Base-by-base conservation (phyloP, 208 protist species). In the Leishmania martiniquensis region DNA sequence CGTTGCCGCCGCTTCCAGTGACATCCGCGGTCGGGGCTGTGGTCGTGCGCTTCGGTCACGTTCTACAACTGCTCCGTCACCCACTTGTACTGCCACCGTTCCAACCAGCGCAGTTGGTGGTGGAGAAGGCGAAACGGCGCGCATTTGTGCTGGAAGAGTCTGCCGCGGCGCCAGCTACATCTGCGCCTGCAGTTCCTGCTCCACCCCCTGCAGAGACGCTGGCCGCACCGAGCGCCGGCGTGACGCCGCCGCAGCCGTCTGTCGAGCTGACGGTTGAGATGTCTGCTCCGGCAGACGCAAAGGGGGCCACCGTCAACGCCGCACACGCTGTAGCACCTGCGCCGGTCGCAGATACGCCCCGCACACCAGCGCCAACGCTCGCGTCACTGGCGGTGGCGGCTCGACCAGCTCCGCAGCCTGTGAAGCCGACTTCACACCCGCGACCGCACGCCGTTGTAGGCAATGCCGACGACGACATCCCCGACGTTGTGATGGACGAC, bases 401-500 rank as follows among this genome's bases (percentile, higher is more conserved):
- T 57, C 52, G 37, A 57, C 47, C 66, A 44, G n/a, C 22, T 44
- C 68, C 32, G 68, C 47, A 78, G 68, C 42, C 34, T 20, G 29
- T 20, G 29, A 49, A 34, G 49, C 29, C 47, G 37, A 25, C 25
- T 37, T 37, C 13, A 52, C 52, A 1, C 12, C 39, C 29, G 17
- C 29, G 4, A 15, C n/a, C 20, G 17, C 60, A 44, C 20, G 20
- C 68, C 15, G 32, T 37, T 32, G 71, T 74, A n/a, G 78, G 75
- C 2, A 77, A 83, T 17, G 72, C 85, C 29, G 78, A 89, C 12
- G 83, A 87, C 44, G 84, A 83, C 25, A 88, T 93, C 45, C 89
- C 89, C 0, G 87, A 93, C 17, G 87, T 93, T 73, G 87, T 86
- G 62, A 81, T 93, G 66, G 87, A 93, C 29, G 89, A 93, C 57